Base-by-base conservation (phyloP, 768 basidiomycete species). In the Rhizopogon vulgaris region DNA sequence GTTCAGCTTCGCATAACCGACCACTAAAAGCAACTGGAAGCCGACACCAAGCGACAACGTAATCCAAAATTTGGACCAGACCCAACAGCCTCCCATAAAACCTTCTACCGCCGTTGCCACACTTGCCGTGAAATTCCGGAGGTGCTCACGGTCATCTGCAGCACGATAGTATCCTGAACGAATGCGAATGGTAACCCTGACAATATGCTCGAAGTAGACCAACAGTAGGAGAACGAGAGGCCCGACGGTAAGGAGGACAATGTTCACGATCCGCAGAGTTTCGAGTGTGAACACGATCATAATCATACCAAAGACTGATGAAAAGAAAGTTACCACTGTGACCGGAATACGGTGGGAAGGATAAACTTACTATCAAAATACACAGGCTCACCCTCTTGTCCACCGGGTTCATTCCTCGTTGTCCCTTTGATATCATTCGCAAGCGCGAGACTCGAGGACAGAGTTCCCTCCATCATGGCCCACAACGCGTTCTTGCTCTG, bases 391-490 rank as follows among this genome's bases (percentile, higher is more conserved):
- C 62, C 63, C 41, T 56, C 56, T 22, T 47, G 51, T 14, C 53
- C 38, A 32, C 2, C 69, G 63, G 41, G 65, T 28, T 45, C 30
- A 4, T 11, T 3, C 14, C 43, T 45, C 18, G 43, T 45, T 63
- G 28, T 64, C 67, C 4, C 60, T 53, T 18, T 32, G 2, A 15
- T 8, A 18, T 70, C 67, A 39, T 84, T 77, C 24, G 85, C 68
- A 28, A 92, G 65, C 2, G 72, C 72, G 6, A 74, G 42, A 7
- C 83, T 86, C 0, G 82, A 79, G 3, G 74, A 79, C 46, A 73
- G 67, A 0, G 81, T 71, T 1, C 76, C 73, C 55, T 91, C 86
- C 78, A 92, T 78, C 84, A 90, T 87, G 3, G 81, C 75, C 88
- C 89, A 92, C 8, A 93, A 69, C 7, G 84, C 70, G 34, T 70